A percentile compares a stretch with the other conserved stretches of the same genome.
Evolutionary conservation across 2,329 filamentous ascomycete genomes (phyloP).

Genomic region (Cyphellophora attinorum): DNA sequence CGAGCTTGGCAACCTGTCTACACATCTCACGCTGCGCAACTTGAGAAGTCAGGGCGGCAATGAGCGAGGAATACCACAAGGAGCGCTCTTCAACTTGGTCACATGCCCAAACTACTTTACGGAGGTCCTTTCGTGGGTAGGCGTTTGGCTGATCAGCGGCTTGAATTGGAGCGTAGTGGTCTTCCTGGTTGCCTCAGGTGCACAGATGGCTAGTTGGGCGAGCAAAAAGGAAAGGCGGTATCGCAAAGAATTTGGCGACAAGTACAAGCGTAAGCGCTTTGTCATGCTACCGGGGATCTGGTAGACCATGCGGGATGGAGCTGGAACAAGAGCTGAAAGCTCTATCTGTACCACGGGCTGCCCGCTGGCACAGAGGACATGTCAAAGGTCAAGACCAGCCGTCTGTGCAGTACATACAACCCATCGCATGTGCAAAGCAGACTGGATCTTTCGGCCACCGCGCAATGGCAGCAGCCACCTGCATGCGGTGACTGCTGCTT

Average conservation of each 20-base stretch:
- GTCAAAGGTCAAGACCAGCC: no score
- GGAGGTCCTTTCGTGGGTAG: slow-evolving; percentile 77
- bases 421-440: no score
- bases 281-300: slow-evolving; percentile 71
- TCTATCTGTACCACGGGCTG: no score
- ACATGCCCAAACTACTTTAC: slow-evolving; percentile 98
- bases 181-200: slow-evolving; percentile 63
- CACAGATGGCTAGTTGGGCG: slow-evolving; percentile 81
- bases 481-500: no score
- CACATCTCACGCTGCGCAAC: slow-evolving; percentile 68
- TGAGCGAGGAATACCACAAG: slow-evolving; percentile 77
- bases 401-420: no score
- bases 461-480: no score
- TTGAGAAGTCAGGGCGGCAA: slow-evolving; percentile 72
- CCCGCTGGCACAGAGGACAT: no score
- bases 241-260: slow-evolving; percentile 80
- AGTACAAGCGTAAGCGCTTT: slow-evolving; percentile 90
- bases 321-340: no score
- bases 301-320: no score
- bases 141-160: slow-evolving; percentile 68
- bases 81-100: slow-evolving; percentile 74
- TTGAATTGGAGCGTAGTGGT: slow-evolving; percentile 63
- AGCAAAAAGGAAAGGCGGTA: slow-evolving; percentile 86
- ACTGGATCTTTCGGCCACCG: no score
- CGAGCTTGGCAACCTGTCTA: slow-evolving; percentile 69